Evolutionary conservation across 2,329 filamentous ascomycete genomes (phyloP), one percentile per base, ranked within the genome.

Genomic region (Monosporascus sp.): DNA sequence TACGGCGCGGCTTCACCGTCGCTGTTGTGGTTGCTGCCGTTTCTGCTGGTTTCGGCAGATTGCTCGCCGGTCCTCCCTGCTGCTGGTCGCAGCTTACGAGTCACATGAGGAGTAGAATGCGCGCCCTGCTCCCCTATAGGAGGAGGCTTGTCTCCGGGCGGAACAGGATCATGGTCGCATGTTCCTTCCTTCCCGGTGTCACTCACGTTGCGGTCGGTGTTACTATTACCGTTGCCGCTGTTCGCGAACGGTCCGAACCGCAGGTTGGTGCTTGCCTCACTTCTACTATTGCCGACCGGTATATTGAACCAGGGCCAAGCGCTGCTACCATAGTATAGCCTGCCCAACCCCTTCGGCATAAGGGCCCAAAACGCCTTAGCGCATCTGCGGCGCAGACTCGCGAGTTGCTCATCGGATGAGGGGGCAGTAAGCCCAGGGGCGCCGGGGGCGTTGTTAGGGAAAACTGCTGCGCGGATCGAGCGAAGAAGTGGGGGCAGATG

Each of bases 371-470:
- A 68, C 15, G 83, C 78, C 57, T 77, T 77, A 69, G 88, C 87
- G 71, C 87, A 88, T 68, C 80, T 82, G 62, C 78, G 78, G 64
- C 84, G 83, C 63, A 91, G 83, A 61, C 78, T 77, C 50, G 74
- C 75, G 59, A 83, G 74, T 64, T 83, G 80, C 62, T 82, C 76
- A 51, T 84, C 77, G 57, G 79, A 79, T 48, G 77, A 77, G 54
- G 86, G 83, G 50, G 86, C 79, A 50, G 78, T 72, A 60, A 86
- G 73, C 55, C 80, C 78, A 62, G 85, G 76, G 59, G 83, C 80
- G 54, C 85, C 87, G 57, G 87, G 85, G 62, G 82, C 78, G 71
- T 95, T 95, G 72, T 90, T 88, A 60, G 94, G 93, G 69, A 97
- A 97, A 52, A 97, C 76, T 56, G 88, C 82, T 63, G 82, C 83